Evolutionary conservation across 148 eudicot species (phyloP).

Genomic region (Chenopodium berlandieri): DNA sequence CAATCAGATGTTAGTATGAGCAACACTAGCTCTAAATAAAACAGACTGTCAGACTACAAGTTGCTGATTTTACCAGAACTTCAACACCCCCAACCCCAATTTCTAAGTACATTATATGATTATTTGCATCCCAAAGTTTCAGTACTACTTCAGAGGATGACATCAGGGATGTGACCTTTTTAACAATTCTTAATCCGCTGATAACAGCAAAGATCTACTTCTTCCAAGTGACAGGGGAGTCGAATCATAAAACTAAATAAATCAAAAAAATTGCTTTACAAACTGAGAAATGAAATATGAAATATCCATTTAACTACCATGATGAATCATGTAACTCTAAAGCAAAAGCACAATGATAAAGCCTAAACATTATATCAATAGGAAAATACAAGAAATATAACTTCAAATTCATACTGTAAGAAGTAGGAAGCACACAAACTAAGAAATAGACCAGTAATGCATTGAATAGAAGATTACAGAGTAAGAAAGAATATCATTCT

Average conservation of each 20-base stretch:
- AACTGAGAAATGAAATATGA: neutral
- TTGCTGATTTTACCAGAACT: neutral
- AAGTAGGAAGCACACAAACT: neutral
- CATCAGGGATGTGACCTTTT: no score
- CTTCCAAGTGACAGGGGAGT: neutral
- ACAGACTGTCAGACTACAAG: neutral
- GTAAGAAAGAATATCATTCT: no score
- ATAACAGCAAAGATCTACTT: neutral
- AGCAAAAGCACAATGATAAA: no score
- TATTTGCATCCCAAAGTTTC: neutral
- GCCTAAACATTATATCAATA: no score
- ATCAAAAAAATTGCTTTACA: neutral
- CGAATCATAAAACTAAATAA: no score
- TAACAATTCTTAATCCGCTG: neutral
- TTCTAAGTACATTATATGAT: neutral
- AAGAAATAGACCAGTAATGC: neutral
- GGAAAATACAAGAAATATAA: no score
- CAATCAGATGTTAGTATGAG: neutral
- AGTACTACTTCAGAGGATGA: no score
- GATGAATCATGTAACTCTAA: no score
- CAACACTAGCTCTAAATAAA: constrained; percentile 1
- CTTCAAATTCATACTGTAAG: no score
- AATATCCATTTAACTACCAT: no score
- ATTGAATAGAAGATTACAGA: no score
- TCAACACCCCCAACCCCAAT: neutral